Base-by-base conservation (phyloP, 805 yeast species). In the Ogataea sp. region DNA sequence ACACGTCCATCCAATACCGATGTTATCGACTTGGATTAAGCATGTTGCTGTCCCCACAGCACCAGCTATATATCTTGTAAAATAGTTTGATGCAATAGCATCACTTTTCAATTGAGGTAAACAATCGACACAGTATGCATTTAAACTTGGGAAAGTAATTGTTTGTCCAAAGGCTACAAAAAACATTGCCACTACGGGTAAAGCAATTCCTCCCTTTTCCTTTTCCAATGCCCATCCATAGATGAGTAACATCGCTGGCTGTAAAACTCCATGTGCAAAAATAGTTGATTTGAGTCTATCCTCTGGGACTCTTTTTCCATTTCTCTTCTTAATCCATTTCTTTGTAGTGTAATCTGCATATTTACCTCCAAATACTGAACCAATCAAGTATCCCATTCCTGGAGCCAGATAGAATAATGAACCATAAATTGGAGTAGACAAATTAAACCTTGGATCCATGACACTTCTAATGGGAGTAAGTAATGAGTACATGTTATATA, bases 61-160 rank as follows among this genome's bases (percentile, higher is more conserved):
- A 13, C 73, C 75, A 6, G 75, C 71, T 1, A 71, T 42, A 46
- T 67, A 74, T 36, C 83, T 55, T 2, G 68, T 53, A 37, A 71
- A 65, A 42, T 76, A 76, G 46, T 74, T 75, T 8, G 75, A 67
- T 0, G 72, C 78, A 32, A 76, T 69, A 1, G 76, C 80, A 48
- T 70, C 80, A 17, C 80, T 77, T 26, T 64, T 65, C 33, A 75
- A 50, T 25, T 70, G 63, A 1, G 80, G 79, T 68, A 73, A 62
- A 5, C 74, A 67, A 47, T 76, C 83, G 20, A 75, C 73, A 55
- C 80, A 73, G 49, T 76, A 76, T 2, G 80, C 68, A 46, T 76
- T 76, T 30, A 71, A 49, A 15, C 72, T 64, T 1, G 81, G 78
- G 47, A 73, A 76, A 9, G 66, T 52, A 20, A 68, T 56, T 0